Conservation (phyloP, 345 rosid species). For the Dipteronia dyeriana region DNA sequence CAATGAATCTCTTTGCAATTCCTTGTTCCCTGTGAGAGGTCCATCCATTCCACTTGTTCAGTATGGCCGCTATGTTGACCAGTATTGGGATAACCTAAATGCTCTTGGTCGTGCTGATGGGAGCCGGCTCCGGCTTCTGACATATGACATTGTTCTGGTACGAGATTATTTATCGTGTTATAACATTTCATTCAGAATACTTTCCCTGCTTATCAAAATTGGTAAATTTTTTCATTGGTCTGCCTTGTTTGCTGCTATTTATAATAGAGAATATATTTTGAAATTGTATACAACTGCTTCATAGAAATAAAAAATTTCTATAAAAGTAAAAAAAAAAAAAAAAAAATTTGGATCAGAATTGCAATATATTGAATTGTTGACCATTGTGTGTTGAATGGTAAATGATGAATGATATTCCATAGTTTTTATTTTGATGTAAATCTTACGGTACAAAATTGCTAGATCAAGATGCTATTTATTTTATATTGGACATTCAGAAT, state of each 20-base stretch:
- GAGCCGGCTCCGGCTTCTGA: slow-evolving; percentile 83
- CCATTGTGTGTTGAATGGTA: neutral
- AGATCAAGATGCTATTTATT: neutral
- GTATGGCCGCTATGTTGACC: slow-evolving; percentile 84
- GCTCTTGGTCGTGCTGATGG: slow-evolving; percentile 97
- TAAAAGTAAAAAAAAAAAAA: no score
- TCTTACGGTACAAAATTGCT: neutral
- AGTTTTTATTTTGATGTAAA: neutral
- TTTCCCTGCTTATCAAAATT: neutral
- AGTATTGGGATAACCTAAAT: slow-evolving; percentile 93
- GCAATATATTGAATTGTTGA: neutral
- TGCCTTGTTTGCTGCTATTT: neutral
- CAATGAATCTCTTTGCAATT: slow-evolving; percentile 96
- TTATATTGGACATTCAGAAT: neutral
- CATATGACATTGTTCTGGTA: slow-evolving; percentile 96
- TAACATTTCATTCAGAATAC: neutral
- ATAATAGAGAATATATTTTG: neutral
- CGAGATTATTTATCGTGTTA: slow-evolving; percentile 13
- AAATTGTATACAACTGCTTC: neutral
- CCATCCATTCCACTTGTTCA: slow-evolving; percentile 79
- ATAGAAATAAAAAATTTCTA: neutral
- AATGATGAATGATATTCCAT: neutral
- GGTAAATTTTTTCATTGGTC: neutral
- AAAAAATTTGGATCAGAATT: neutral
- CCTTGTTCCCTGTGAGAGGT: slow-evolving; percentile 91